A percentile compares a stretch with the other conserved stretches of the same genome.
phyloP scores from a whole-genome alignment of 1,284 basidiomycete species.

The Ustilago trichophora region DNA sequence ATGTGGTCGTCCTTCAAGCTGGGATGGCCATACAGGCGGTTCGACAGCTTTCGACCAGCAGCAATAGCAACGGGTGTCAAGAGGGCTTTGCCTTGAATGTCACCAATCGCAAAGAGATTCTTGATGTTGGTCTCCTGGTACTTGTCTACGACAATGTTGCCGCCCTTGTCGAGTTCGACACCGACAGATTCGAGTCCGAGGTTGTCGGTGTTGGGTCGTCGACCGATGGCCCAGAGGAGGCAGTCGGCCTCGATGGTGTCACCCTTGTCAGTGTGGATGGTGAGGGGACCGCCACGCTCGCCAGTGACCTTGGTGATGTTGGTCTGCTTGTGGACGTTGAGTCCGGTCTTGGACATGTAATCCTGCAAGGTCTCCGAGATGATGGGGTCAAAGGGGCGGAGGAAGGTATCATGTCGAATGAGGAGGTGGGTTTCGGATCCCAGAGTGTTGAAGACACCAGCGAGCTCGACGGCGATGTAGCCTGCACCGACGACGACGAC shows the following conservation, averaged over 20 bases:
- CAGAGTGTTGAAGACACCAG: conserved; percentile 64
- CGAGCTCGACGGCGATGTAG: conserved; percentile 89
- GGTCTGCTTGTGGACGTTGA: conserved; percentile 83
- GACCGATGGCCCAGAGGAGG: conserved; percentile 94
- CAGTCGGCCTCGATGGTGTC: conserved; percentile 84
- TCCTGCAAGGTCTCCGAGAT: conserved; percentile 86
- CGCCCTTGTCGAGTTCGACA: conserved; percentile 79
- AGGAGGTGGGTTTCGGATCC: conserved; percentile 84
- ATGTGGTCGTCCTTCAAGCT: conserved; percentile 88
- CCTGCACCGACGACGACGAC: conserved; percentile 95
- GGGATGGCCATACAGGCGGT: conserved; percentile 86
- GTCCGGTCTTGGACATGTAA: conserved; percentile 92
- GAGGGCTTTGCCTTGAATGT: conserved; percentile 88
- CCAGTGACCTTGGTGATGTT: conserved; percentile 80
- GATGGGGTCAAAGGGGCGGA: conserved; percentile 90
- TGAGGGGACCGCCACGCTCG: conserved; percentile 54
- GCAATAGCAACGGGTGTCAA: conserved; percentile 99
- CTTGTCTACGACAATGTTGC: conserved; percentile 87
- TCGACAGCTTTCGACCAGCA: conserved; percentile 86
- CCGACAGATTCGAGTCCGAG: conserved; percentile 82
- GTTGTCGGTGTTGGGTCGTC: conserved; percentile 80
- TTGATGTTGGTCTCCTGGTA: conserved; percentile 80
- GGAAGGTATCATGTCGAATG: conserved; percentile 86
- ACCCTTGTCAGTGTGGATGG: conserved; percentile 70
- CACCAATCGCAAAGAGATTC: conserved; percentile 84